Evolutionary conservation across 345 rosid genomes (phyloP).

Genomic region (Rhodamnia argentea): DNA sequence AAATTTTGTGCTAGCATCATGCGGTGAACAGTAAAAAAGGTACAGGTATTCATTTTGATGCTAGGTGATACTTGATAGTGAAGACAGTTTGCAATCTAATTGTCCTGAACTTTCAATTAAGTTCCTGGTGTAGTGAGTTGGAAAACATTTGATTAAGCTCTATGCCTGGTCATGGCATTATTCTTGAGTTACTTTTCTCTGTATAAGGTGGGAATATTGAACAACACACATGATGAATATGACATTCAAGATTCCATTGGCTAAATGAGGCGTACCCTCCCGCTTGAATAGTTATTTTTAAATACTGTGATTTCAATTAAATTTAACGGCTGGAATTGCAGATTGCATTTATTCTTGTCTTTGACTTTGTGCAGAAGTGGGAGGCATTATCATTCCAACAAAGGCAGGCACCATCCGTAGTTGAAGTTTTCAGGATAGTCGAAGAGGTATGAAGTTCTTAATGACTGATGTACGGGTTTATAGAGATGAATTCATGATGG

Average conservation of each 20-base stretch:
- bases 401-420: slow-evolving; percentile 71
- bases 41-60: not conserved
- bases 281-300: not conserved
- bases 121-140: not conserved
- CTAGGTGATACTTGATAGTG: not conserved
- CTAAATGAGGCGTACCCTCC: not conserved
- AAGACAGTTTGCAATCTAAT: not conserved
- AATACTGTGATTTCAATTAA: not conserved
- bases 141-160: not conserved
- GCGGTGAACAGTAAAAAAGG: not conserved
- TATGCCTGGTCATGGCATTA: not conserved
- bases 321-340: not conserved
- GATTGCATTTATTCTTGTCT: not conserved
- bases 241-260: not conserved
- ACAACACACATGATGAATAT: not conserved
- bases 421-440: slow-evolving; percentile 93
- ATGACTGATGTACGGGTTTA: not conserved
- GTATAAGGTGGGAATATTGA: not conserved
- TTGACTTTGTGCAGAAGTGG: slow-evolving; percentile 65
- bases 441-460: slow-evolving; percentile 62
- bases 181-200: not conserved
- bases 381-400: slow-evolving; percentile 90
- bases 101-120: not conserved
- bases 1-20: not conserved
- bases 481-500: not conserved